Evolutionary conservation across 2,329 filamentous ascomycete species (phyloP).

Genomic region (Ophiostoma sp.): DNA sequence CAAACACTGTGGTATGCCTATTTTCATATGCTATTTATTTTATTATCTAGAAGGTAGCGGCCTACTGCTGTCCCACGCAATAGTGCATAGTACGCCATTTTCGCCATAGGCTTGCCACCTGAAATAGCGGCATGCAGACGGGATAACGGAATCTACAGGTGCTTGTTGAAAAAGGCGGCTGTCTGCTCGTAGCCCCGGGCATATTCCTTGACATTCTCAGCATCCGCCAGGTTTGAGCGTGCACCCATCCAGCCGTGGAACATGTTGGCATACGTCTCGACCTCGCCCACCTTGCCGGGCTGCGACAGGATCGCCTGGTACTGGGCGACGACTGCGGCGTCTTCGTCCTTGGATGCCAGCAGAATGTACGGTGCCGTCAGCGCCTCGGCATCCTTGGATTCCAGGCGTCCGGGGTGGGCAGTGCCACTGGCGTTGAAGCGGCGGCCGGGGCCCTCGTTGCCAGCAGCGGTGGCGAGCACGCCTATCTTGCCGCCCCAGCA

Average conservation of each 20-base stretch:
- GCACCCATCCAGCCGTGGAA: slow-evolving; percentile 57
- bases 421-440: slow-evolving; percentile 36
- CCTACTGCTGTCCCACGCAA: no score
- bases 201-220: slow-evolving; percentile 43
- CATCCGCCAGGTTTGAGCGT: slow-evolving; percentile 42
- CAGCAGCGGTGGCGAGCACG: slow-evolving; percentile 36
- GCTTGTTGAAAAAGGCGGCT: slow-evolving; percentile 40
- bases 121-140: background rate
- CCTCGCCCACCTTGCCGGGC: slow-evolving; percentile 38
- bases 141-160: slow-evolving; percentile 31
- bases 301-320: slow-evolving; percentile 41
- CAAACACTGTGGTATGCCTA: no score
- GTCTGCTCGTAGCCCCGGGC: slow-evolving; percentile 45
- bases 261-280: slow-evolving; percentile 47
- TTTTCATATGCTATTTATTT: no score
- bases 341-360: slow-evolving; percentile 47
- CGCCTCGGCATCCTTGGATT: slow-evolving; percentile 39
- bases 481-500: slow-evolving; percentile 48
- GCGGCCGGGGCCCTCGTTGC: slow-evolving; percentile 34
- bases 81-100: no score
- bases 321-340: slow-evolving; percentile 38
- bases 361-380: slow-evolving; percentile 45
- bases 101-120: background rate
- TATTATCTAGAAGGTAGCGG: no score
- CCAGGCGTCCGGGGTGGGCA: slow-evolving; percentile 33